Conservation (phyloP, 495 filamentous ascomycete genomes). For the Niebla homalea region DNA sequence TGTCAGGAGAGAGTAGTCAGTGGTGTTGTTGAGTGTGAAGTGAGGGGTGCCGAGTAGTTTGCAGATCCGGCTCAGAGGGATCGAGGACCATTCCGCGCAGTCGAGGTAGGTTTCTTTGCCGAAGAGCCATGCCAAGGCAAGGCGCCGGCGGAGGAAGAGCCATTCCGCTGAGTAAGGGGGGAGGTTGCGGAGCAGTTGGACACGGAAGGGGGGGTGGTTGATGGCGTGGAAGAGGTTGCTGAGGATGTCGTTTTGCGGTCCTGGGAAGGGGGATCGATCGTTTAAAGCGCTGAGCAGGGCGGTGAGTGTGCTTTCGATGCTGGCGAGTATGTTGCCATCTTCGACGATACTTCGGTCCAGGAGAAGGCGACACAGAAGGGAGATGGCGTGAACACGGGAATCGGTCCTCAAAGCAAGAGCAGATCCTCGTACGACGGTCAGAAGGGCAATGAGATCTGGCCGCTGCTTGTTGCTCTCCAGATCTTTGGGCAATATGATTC, state of each 20-base stretch:
- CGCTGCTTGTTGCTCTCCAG: neutral
- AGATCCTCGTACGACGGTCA: neutral
- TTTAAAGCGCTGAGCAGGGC: conserved; percentile 27
- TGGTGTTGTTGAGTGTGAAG: conserved; percentile 37
- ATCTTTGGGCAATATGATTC: neutral
- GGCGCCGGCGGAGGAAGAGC: conserved; percentile 51
- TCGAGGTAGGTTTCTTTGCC: conserved; percentile 27
- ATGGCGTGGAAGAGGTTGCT: conserved; percentile 37
- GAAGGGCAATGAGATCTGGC: neutral
- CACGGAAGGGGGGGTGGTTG: conserved; percentile 38
- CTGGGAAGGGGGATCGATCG: conserved; percentile 1
- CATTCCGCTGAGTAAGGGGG: conserved; percentile 39
- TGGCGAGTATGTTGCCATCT: conserved; percentile 25
- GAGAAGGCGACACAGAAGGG: conserved; percentile 38
- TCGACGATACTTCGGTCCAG: conserved; percentile 40
- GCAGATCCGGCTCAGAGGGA: conserved; percentile 8
- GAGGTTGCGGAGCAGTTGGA: conserved; percentile 46
- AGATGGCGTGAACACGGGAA: conserved; percentile 5
- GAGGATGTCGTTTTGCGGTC: conserved; percentile 20
- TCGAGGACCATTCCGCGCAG: neutral
- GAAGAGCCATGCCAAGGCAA: conserved; percentile 61
- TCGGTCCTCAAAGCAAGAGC: neutral
- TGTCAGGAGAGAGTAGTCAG: conserved; percentile 53
- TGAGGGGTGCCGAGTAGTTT: conserved; percentile 35
- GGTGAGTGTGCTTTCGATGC: conserved; percentile 34